Evolutionary conservation across 2,329 filamentous ascomycete genomes (phyloP).

Genomic region (Fusarium cicatricum): DNA sequence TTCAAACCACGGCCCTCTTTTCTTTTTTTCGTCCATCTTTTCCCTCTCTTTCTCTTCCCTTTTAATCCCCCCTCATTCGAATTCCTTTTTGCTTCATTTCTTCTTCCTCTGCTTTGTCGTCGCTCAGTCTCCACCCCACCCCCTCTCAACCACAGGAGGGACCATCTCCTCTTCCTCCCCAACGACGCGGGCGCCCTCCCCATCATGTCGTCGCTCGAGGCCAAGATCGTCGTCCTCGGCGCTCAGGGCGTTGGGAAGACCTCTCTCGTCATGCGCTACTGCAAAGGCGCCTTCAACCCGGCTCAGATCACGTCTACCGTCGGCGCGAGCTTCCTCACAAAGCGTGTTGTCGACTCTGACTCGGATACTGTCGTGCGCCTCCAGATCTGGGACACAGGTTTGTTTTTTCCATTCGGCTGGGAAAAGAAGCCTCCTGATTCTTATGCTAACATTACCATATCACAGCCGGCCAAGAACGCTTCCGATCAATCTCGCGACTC

Average conservation of each 20-base stretch:
- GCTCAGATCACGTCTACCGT: conserved; percentile 74
- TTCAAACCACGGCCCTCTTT: conserved; percentile 21
- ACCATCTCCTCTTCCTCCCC: conserved; percentile 2
- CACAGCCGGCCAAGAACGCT: conserved; percentile 87
- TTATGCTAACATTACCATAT: conserved; percentile 11
- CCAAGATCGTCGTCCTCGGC: conserved; percentile 83
- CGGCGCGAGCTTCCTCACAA: conserved; percentile 81
- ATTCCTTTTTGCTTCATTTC: conserved; percentile 19
- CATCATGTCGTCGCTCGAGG: conserved; percentile 71
- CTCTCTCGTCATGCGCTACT: conserved; percentile 78
- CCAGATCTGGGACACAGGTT: conserved; percentile 93
- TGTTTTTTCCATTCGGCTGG: conserved; percentile 8
- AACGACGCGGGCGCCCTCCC: conserved; percentile 19
- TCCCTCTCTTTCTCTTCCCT: conserved; percentile 7
- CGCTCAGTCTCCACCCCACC: conserved; percentile 4
- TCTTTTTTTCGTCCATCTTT: conserved; percentile 20
- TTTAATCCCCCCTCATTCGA: conserved; percentile 6
- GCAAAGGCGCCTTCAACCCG: conserved; percentile 75
- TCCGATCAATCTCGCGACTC: conserved; percentile 90
- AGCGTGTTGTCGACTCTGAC: conserved; percentile 82
- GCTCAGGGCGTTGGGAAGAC: conserved; percentile 84
- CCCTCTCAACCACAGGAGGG: conserved; percentile 7
- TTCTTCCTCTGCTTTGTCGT: conserved; percentile 13
- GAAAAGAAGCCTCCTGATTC: neutral
- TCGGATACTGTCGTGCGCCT: conserved; percentile 87